These are phyloP conservation scores for Penstemon davidsonii DNA, from an alignment of 257 asterid species.

Conservation along the genomic window DNA sequence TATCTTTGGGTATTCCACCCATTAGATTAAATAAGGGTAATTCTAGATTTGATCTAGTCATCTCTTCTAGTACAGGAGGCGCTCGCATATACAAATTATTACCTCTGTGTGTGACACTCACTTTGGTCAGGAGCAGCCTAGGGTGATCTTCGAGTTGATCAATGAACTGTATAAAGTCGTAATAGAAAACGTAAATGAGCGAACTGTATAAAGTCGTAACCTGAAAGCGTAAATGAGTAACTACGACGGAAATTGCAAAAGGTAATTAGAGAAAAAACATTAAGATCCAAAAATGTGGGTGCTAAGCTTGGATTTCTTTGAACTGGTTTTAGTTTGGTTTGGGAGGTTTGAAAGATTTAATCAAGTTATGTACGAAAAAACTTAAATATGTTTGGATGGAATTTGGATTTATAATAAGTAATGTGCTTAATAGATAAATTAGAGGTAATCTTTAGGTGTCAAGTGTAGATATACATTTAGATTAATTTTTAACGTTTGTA, in stretches of 20 bases:
- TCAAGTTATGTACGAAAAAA: no score
- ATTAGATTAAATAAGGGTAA: slow-evolving; percentile 66
- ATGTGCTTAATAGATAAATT: no score
- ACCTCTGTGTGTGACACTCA: slow-evolving; percentile 71
- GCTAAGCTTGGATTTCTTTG: no score
- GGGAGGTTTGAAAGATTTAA: no score
- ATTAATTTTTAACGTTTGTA: no score
- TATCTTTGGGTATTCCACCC: slow-evolving; percentile 58
- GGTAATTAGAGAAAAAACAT: no score
- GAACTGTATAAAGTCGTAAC: background rate
- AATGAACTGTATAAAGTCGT: slow-evolving; percentile 65
- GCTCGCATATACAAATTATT: slow-evolving; percentile 93
- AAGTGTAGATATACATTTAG: no score
- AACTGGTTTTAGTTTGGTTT: no score
- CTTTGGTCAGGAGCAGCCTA: slow-evolving; percentile 65
- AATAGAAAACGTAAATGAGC: slow-evolving; percentile 8
- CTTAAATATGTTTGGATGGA: no score
- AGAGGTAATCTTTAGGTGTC: no score
- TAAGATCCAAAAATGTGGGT: no score
- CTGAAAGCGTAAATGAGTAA: background rate
- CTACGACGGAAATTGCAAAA: background rate
- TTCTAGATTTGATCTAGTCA: slow-evolving; percentile 84
- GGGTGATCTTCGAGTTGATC: slow-evolving; percentile 84
- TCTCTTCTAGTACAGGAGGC: slow-evolving; percentile 87
- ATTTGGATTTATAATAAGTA: no score